These are phyloP conservation scores for Coprinopsis marcescibilis DNA, from an alignment of 768 basidiomycete genomes.

Conservation along the genomic window DNA sequence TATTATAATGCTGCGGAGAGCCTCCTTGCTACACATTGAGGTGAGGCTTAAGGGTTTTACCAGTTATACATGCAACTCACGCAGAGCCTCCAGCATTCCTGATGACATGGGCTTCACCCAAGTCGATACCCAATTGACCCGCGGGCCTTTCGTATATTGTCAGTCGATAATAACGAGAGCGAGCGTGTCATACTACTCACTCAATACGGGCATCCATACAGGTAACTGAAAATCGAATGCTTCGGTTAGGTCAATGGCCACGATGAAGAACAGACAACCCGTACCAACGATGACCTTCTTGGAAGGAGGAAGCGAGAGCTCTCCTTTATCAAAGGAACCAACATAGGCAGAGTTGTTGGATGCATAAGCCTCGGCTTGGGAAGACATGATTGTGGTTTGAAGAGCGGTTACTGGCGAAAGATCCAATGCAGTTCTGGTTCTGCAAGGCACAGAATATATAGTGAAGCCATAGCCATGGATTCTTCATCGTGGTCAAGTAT, in stretches of 20 bases:
- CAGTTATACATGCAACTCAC: slow-evolving; percentile 30
- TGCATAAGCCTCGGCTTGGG: slow-evolving; percentile 29
- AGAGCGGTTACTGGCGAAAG: background rate
- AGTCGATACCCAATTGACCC: slow-evolving; percentile 51
- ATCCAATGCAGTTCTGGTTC: background rate
- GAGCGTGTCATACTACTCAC: slow-evolving; percentile 26
- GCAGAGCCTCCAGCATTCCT: slow-evolving; percentile 67
- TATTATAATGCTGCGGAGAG: slow-evolving; percentile 60
- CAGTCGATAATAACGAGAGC: slow-evolving; percentile 4
- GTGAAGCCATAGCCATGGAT: too few species aligned
- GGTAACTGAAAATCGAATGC: slow-evolving; percentile 35
- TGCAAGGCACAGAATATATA: background rate
- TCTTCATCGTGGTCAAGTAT: slow-evolving; percentile 5
- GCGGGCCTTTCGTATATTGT: slow-evolving; percentile 39
- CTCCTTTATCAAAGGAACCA: slow-evolving; percentile 38
- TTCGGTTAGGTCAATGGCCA: background rate
- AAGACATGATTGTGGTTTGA: slow-evolving; percentile 19
- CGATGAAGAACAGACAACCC: slow-evolving; percentile 2
- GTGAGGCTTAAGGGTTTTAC: background rate
- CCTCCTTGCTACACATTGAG: slow-evolving; percentile 42
- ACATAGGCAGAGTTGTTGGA: slow-evolving; percentile 41
- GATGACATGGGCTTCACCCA: slow-evolving; percentile 69
- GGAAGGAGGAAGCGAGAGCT: slow-evolving; percentile 28
- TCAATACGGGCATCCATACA: slow-evolving; percentile 76
- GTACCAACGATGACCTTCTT: slow-evolving; percentile 28